Conservation (phyloP, 805 yeast species). For the Tetrapisispora phaffii region DNA sequence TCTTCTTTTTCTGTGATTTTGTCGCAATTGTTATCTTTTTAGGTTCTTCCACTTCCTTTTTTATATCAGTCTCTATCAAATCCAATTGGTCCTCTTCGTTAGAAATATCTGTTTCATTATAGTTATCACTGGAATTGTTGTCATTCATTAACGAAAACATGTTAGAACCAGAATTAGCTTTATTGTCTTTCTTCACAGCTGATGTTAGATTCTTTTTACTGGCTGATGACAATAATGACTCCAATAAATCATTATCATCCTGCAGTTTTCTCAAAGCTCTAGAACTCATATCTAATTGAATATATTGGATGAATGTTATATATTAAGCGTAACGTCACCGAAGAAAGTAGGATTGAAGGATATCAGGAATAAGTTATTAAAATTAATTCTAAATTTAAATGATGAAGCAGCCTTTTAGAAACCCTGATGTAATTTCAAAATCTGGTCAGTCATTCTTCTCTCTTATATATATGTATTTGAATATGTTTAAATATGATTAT, state of each 20-base stretch:
- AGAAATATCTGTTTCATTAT: constrained; percentile 6
- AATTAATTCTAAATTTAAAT: too few relatives aligned
- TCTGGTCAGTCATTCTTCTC: too few relatives aligned
- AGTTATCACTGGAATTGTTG: constrained; percentile 10
- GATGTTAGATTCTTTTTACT: neutral
- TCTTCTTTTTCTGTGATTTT: constrained; percentile 20
- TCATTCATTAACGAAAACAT: constrained; percentile 26
- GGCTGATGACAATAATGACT: constrained; percentile 12
- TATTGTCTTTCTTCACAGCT: neutral
- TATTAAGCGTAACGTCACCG: too few relatives aligned
- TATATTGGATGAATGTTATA: too few relatives aligned
- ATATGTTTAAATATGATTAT: too few relatives aligned
- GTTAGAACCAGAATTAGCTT: constrained; percentile 1
- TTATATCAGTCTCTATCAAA: neutral
- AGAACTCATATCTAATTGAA: constrained; percentile 30
- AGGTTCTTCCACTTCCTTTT: neutral
- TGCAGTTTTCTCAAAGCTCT: constrained; percentile 30
- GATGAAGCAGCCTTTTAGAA: too few relatives aligned
- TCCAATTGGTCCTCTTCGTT: constrained; percentile 1
- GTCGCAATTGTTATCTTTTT: constrained; percentile 9
- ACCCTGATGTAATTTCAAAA: too few relatives aligned
- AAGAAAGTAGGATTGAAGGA: too few relatives aligned
- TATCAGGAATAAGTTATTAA: too few relatives aligned
- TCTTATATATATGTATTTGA: too few relatives aligned
- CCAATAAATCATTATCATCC: constrained; percentile 24